Base-by-base conservation (phyloP, 805 yeast genomes). In the Starmerella vaccinii region DNA sequence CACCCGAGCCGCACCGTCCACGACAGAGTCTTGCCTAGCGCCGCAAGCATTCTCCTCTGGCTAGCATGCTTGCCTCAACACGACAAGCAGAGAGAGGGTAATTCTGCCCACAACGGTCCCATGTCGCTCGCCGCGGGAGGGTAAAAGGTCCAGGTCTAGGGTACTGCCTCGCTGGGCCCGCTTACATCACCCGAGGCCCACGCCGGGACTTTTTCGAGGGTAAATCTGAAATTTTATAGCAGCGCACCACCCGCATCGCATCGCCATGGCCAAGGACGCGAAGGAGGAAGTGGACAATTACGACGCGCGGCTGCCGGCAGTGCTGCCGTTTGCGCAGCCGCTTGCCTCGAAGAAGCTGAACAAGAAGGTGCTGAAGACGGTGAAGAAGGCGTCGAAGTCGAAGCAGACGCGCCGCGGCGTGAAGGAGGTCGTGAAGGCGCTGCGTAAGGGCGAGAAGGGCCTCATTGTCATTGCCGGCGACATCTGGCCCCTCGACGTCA, bases 401-500 rank as follows among this genome's bases (percentile, higher is more conserved):
- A 92, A 92, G 73, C 96, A 90, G 69, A 96, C 92, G 61, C 90
- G 88, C 72, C 80, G 98, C 72, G 99, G 99, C 68, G 97, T 92
- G 51, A 92, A 92, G 71, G 99, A 92, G 72, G 98, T 92, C 33
- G 97, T 90, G 62, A 92, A 92, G 73, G 92, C 97, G 21, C 77
- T 92, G 57, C 82, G 98, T 75, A 92, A 92, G 71, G 97, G 97
- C 59, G 97, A 89, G 68, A 92, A 92, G 71, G 99, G 98, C 49
- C 76, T 92, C 48, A 97, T 92, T 37, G 74, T 92, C 59, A 81
- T 92, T 70, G 98, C 99, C 30, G 97, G 98, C 61, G 99, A 92
- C 68, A 92, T 94, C 57, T 89, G 95, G 50, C 99, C 99, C 53
- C 79, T 89, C 46, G 99, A 92, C 67, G 97, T 92, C 42, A 85